Conservation (phyloP, 495 filamentous ascomycete species). For the Pseudoneurospora amorphoporcata region DNA sequence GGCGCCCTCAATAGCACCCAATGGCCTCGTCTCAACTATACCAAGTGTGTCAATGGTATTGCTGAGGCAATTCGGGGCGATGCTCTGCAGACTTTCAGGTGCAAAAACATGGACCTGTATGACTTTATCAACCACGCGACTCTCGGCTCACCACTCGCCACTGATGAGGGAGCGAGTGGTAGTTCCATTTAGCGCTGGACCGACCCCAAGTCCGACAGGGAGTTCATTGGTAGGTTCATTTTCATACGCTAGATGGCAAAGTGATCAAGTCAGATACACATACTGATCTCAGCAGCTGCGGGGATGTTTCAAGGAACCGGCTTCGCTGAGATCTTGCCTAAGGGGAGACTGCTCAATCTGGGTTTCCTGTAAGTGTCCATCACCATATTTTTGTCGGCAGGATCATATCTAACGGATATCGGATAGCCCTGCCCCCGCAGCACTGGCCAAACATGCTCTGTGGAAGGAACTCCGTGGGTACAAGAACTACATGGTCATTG, state of each 20-base stretch:
- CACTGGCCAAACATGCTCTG: not conserved
- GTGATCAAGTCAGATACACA: not conserved
- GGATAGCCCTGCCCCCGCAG: not conserved
- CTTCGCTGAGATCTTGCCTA: constrained; percentile 36
- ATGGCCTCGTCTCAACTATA: not conserved
- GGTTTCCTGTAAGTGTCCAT: constrained; percentile 27
- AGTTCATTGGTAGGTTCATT: not conserved
- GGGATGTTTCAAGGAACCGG: constrained; percentile 19
- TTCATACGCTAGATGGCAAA: not conserved
- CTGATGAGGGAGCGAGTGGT: constrained; percentile 31
- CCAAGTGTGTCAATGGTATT: constrained; percentile 34
- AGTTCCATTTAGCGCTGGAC: constrained; percentile 2
- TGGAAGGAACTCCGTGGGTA: constrained; percentile 28
- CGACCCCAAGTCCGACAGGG: not conserved
- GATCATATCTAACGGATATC: not conserved
- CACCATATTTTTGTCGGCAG: not conserved
- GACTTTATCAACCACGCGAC: constrained; percentile 28
- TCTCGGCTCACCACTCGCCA: constrained; percentile 29
- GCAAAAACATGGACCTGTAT: constrained; percentile 41
- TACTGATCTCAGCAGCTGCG: not conserved
- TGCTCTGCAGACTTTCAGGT: constrained; percentile 34
- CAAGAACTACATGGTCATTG: constrained; percentile 38
- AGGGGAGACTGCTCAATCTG: constrained; percentile 38
- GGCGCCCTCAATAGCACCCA: not conserved
- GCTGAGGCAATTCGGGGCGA: constrained; percentile 28